Base-by-base conservation (phyloP, 768 basidiomycete species). In the Cystobasidium tubakii region DNA sequence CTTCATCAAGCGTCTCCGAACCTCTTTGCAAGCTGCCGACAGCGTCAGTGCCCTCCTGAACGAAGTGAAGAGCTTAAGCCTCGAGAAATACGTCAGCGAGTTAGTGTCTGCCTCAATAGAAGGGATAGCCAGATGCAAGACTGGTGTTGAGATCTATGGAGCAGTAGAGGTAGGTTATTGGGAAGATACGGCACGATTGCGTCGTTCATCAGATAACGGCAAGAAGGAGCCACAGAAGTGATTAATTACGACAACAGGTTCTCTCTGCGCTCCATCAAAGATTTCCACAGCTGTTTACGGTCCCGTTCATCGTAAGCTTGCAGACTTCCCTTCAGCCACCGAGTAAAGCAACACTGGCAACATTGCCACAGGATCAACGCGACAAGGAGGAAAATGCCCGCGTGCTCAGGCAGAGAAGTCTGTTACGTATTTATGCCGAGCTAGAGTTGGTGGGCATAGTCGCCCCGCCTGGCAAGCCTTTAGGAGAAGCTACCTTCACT, bases 11-110 rank as follows among this genome's bases (percentile, higher is more conserved):
- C 89, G 90, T 55, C 89, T 97, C 78, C 87, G 89, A 57, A 91
- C 89, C 79, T 90, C 91, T 21, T 85, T 98, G 78, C 79, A 83
- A 33, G 76, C 80, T 13, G 78, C 81, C 10, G 80, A 81, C 0
- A 71, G 81, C 13, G 36, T 77, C 17, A 69, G 73, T 0, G 90
- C 89, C 19, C 80, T 85, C 44, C 83, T 96, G 77, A 97, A 93
- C 82, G 96, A 99, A 78, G 88, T 96, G 76, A 89, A 93, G 75
- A 85, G 89, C 0, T 85, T 99, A 69, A 88, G 91, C 1, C 84
- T 99, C 72, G 92, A 92, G 83, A 98, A 96, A 82, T 98, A 99
- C 80, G 85, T 94, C 62, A 94, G 96, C 79, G 96, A 99, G 82
- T 89, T 97, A 75, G 90, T 89, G 0, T 87, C 87, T 13, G 94